Evolutionary conservation across 352 stramenopile species (phyloP).

Genomic region (Plasmopara muralis): DNA sequence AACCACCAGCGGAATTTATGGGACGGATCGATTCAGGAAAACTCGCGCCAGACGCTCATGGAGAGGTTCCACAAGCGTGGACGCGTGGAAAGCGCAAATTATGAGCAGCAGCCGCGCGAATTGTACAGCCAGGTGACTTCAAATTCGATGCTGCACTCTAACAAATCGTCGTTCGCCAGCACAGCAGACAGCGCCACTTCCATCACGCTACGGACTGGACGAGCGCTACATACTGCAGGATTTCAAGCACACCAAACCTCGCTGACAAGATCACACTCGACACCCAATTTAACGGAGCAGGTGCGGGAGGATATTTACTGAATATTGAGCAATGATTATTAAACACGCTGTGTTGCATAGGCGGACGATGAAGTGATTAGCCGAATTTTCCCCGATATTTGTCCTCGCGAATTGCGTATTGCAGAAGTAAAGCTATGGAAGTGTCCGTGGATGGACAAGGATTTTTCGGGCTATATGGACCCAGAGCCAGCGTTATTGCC

Average conservation of each 20-base stretch:
- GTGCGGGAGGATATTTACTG: slow-evolving; percentile 4
- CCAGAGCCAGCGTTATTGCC: neutral
- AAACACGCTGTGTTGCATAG: slow-evolving; percentile 16
- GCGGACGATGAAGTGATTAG: slow-evolving; percentile 43
- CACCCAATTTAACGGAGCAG: slow-evolving; percentile 24
- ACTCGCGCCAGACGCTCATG: slow-evolving; percentile 29
- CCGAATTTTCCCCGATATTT: slow-evolving; percentile 77
- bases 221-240: slow-evolving; percentile 14
- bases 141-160: slow-evolving; percentile 9
- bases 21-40: slow-evolving; percentile 24
- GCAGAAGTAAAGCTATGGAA: slow-evolving; percentile 77
- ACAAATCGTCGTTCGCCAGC: slow-evolving; percentile 19
- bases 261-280: slow-evolving; percentile 14
- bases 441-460: slow-evolving; percentile 61
- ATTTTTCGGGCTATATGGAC: slow-evolving; percentile 20
- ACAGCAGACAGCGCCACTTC: slow-evolving; percentile 2
- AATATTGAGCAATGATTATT: neutral
- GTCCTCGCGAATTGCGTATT: slow-evolving; percentile 69
- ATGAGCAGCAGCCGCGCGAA: slow-evolving; percentile 19
- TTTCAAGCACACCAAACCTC: slow-evolving; percentile 18
- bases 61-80: slow-evolving; percentile 57
- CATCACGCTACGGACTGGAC: slow-evolving; percentile 7
- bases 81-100: slow-evolving; percentile 57
- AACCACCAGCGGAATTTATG: slow-evolving; percentile 25
- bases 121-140: neutral